A percentile compares a stretch with the other conserved stretches of the same genome.
These are phyloP conservation scores for Calocera cornea DNA, from an alignment of 768 basidiomycete genomes.

Conservation along the genomic window DNA sequence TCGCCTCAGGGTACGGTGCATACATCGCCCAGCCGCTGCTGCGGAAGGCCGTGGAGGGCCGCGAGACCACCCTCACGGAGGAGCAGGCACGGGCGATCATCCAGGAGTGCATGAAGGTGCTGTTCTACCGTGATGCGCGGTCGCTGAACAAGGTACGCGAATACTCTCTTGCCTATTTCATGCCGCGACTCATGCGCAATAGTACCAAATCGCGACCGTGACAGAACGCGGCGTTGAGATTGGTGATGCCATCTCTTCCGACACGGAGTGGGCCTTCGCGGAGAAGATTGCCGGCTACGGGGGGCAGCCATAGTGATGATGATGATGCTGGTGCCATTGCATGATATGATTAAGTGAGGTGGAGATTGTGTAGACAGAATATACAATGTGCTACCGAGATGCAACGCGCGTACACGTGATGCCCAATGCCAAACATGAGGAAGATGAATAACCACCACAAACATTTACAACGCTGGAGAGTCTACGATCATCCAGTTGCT, in stretches of 20 bases:
- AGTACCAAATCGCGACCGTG: conserved; percentile 94
- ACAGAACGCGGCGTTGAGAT: conserved; percentile 63
- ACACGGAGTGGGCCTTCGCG: conserved; percentile 84
- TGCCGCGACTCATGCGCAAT: background rate
- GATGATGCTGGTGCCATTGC: background rate
- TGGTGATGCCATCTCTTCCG: conserved; percentile 58
- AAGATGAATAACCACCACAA: no score
- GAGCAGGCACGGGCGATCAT: conserved; percentile 67
- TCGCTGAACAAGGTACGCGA: conserved; percentile 81
- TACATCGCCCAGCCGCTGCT: conserved; percentile 89
- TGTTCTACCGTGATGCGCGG: conserved; percentile 92
- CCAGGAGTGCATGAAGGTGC: conserved; percentile 76
- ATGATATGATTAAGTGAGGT: background rate
- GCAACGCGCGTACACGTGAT: no score
- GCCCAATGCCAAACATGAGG: no score
- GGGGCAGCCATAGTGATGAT: conserved; percentile 63
- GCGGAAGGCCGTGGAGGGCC: conserved; percentile 77
- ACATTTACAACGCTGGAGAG: no score
- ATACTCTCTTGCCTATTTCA: background rate
- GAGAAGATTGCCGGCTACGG: conserved; percentile 87
- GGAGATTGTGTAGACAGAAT: background rate
- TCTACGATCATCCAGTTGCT: no score
- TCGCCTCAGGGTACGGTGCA: conserved; percentile 89
- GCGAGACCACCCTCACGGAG: conserved; percentile 58
- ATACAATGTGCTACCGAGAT: conserved; percentile 3